Evolutionary conservation across 2,329 filamentous ascomycete genomes (phyloP), one percentile per base, ranked within the genome.

Genomic region (Daldinia sp.): DNA sequence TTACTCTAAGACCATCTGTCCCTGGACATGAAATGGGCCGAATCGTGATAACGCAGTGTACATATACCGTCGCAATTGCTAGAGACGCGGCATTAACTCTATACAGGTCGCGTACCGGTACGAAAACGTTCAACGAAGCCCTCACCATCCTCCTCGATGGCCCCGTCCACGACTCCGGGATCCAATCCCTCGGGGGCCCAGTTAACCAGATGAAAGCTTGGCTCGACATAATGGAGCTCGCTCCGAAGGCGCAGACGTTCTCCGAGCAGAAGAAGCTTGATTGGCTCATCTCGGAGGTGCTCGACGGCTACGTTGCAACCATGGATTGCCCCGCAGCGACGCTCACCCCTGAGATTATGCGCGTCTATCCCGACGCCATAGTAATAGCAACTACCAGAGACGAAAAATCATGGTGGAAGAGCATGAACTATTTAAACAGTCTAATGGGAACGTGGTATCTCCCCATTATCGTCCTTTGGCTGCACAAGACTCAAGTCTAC

Each of bases 321-420:
- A 76, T 77, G 72, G 82, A 85, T 69, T 72, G 77, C 27, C 82
- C 82, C 1, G 76, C 77, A 3, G 75, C 68, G 30, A 70, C 77
- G 17, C 76, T 84, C 13, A 77, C 74, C 17, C 77, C 79, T 37
- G 81, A 84, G 63, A 74, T 84, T 54, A 72, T 84, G 70, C 76
- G 79, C 34, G 70, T 83, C 30, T 84, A 82, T 66, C 82, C 82
- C 0, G 77, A 83, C 34, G 82, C 82, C 15, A 77, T 79, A 53
- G 81, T 84, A 27, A 78, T 85, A 54, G 78, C 75, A 63, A 81
- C 80, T 11, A 78, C 76, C 1, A 73, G 79, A 50, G 74, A 78
- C 58, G 70, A 76, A 41, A 68, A 69, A 32, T 73, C 74, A 2
- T 80, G 78, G 78, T 78, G 76, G 76, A 71, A 69, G 62, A 78